Percentiles rank a stretch among this genome's conserved stretches.
These are phyloP conservation scores for Nakazawaea anatomiae DNA, from an alignment of 805 yeast genomes.

Conservation along the genomic window DNA sequence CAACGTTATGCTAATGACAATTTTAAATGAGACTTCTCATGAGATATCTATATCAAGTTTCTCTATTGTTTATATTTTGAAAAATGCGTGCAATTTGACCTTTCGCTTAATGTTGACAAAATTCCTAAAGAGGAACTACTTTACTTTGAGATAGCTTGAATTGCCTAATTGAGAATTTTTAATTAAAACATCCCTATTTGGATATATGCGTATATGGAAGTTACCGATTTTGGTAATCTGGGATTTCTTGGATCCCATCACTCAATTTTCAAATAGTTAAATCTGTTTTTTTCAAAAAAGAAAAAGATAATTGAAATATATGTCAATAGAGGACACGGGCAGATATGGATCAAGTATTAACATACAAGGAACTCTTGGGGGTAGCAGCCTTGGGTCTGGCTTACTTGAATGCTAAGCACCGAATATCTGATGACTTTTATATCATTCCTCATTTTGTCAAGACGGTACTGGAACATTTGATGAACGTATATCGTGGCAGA, in stretches of 20 bases:
- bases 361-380: conserved; percentile 14
- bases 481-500: conserved; percentile 28
- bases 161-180: not conserved
- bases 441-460: conserved; percentile 39
- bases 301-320: too few species aligned
- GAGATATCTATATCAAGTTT: not conserved
- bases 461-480: conserved; percentile 35
- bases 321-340: too few species aligned
- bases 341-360: not conserved
- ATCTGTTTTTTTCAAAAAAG: too few species aligned
- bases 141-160: not conserved
- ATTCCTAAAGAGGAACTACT: conserved; percentile 5
- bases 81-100: not conserved
- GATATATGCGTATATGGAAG: not conserved
- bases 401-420: conserved; percentile 39
- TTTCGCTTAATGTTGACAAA: conserved; percentile 1
- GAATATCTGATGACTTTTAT: conserved; percentile 46
- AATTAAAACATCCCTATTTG: not conserved
- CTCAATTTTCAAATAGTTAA: too few species aligned
- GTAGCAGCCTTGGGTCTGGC: conserved; percentile 39
- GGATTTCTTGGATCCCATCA: too few species aligned
- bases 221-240: not conserved
- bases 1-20: too few species aligned
- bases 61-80: conserved; percentile 4
- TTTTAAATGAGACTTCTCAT: not conserved